Base-by-base conservation (phyloP, 192 early-diverging fungal species). In the Umbelopsis vinacea region DNA sequence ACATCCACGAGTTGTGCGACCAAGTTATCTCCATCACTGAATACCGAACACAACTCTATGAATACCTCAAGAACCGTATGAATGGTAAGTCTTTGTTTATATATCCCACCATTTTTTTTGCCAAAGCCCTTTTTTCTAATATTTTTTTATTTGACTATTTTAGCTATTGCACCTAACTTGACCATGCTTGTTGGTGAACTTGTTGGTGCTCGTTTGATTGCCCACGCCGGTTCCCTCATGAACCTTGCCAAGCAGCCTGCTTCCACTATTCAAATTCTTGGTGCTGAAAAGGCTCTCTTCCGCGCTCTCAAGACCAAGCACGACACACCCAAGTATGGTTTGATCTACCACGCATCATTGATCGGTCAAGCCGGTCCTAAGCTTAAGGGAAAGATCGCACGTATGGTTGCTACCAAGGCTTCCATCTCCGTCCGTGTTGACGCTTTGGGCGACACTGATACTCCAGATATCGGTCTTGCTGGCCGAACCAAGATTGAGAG, bases 211-310 rank as follows among this genome's bases (percentile, higher is more conserved):
- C 91, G 97, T 74, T 86, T 99, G 77, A 98, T 99, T 82, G 86
- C 96, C 46, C 98, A 98, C 78, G 96, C 97, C 52, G 98, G 98
- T 72, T 93, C 92, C 38, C 83, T 98, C 79, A 96, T 95, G 85
- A 99, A 96, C 80, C 85, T 99, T 75, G 92, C 95, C 80, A 99
- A 99, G 87, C 92, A 95, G 82, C 98, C 98, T 35, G 97, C 97
- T 63, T 95, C 93, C 52, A 99, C 98, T 67, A 92, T 99, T 71
- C 98, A 99, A 87, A 98, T 99, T 70, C 89, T 99, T 21, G 98
- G 98, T 82, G 98, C 98, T 43, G 98, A 99, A 85, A 99, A 99
- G 91, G 98, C 98, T n/a, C 90, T 99, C 33, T 99, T 99, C 92
- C 90, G 97, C 46, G 97, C 97, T 5, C 86, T 99, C 76, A 99